Conservation (phyloP, 1,284 basidiomycete genomes). For the Nidula niveotomentosa region DNA sequence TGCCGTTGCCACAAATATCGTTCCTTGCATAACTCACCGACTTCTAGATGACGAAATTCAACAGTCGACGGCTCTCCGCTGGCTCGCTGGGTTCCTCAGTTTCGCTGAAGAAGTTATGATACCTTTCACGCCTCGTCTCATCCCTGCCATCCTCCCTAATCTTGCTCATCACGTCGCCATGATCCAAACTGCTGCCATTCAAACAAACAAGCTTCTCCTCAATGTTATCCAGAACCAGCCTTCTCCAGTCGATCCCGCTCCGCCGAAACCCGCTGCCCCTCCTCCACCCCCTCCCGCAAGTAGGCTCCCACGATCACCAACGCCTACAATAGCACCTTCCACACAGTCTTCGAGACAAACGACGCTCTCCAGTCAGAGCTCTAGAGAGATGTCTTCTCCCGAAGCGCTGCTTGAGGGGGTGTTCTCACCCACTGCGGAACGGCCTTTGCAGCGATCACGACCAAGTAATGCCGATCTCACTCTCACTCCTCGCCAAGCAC, state of each 20-base stretch:
- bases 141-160: conserved; percentile 91
- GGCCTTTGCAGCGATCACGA: conserved; percentile 19
- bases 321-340: conserved; percentile 29
- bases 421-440: conserved; percentile 6
- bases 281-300: conserved; percentile 18
- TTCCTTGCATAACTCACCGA: conserved; percentile 4
- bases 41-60: conserved; percentile 83
- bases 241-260: conserved; percentile 56
- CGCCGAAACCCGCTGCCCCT: conserved; percentile 31
- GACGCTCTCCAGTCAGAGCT: conserved; percentile 34
- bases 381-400: conserved; percentile 43
- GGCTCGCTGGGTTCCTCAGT: conserved; percentile 90
- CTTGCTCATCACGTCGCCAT: conserved; percentile 89
- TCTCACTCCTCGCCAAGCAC: conserved; percentile 14
- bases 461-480: conserved; percentile 19
- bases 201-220: conserved; percentile 86
- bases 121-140: conserved; percentile 91
- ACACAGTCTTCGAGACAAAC: conserved; percentile 43
- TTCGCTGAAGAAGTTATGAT: conserved; percentile 93
- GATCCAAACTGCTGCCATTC: conserved; percentile 86
- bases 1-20: not conserved
- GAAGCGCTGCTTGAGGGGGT: conserved; percentile 36
- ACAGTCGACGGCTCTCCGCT: conserved; percentile 85
- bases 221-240: conserved; percentile 87
- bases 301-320: conserved; percentile 51